Conservation (phyloP, 768 basidiomycete genomes). For the Mycena capillaripes region DNA sequence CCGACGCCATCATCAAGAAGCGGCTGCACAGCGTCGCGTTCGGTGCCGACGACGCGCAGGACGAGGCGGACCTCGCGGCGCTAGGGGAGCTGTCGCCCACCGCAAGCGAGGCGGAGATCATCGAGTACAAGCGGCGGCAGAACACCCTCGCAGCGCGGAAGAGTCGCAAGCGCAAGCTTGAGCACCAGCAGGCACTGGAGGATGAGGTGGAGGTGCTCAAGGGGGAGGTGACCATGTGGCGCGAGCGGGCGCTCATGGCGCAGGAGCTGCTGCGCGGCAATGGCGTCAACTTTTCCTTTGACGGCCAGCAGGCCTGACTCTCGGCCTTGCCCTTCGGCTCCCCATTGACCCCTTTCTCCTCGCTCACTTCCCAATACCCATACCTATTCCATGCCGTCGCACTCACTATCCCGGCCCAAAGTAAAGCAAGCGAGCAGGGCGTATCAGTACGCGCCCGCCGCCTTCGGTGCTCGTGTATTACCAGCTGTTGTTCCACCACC, state of each 20-base stretch:
- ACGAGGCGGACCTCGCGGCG: conserved; percentile 40
- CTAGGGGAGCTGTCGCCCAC: conserved; percentile 38
- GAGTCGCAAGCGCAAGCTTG: conserved; percentile 74
- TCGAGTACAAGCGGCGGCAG: conserved; percentile 74
- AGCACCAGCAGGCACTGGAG: conserved; percentile 70
- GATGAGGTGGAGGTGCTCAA: conserved; percentile 54
- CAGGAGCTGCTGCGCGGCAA: conserved; percentile 60
- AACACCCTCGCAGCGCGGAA: conserved; percentile 80
- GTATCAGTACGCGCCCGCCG: neutral
- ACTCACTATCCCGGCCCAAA: neutral
- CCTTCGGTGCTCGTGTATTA: conserved; percentile 33
- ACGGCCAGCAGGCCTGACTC: conserved; percentile 10
- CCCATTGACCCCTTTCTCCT: neutral
- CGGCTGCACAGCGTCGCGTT: conserved; percentile 52
- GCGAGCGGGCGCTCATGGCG: conserved; percentile 49
- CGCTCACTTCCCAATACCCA: neutral
- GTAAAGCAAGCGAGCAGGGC: neutral
- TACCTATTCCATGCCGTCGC: neutral
- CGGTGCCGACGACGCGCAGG: conserved; percentile 50
- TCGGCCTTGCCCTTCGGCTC: neutral
- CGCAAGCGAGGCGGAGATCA: conserved; percentile 61
- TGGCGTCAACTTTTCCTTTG: conserved; percentile 40
- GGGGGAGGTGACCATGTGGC: conserved; percentile 65
- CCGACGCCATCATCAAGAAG: conserved; percentile 62
- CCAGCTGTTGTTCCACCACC: neutral